Evolutionary conservation across 2,329 filamentous ascomycete species (phyloP), one percentile per base, ranked within the genome.

Genomic region (Blumeriella jaapii): DNA sequence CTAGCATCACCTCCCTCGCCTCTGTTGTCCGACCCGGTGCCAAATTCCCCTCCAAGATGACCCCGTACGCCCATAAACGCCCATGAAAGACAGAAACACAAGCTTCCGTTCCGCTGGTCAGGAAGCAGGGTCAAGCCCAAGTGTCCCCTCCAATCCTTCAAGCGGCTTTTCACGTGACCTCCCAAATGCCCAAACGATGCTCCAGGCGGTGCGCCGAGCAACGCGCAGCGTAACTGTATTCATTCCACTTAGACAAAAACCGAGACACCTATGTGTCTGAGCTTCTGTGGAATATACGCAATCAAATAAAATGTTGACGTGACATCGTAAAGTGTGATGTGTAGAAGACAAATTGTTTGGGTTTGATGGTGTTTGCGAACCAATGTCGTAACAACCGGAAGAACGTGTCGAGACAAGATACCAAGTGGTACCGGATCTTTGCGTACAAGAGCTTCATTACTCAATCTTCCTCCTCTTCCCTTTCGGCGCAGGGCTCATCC

Each of bases 401-500:
- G n/a, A n/a, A n/a, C n/a, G n/a, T 36, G 12, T 33, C 29, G 25
- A 12, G 25, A 8, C 12, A 31, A 11, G 30, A 35, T 26, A 22
- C 29, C 22, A 4, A 15, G 19, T 31, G 12, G 38, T 10, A 16
- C 13, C 17, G 27, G 15, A 18, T 5, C 23, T 32, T 20, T 31
- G 31, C 12, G 19, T 23, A 36, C 34, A 23, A 19, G n/a, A 23
- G 19, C 11, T 15, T n/a, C 10, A 39, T 33, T 61, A 67, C 49
- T 71, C 68, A 40, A 75, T 60, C 66, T 84, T 93, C 63, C 87
- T 79, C 63, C 86, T 76, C 71, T 95, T 96, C 46, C 87, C 87
- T 59, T 87, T 87, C 6, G 86, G 89, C 23, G 87, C 85, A 15
- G 87, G 83, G 47, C 86, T 82, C 63, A 96, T 83, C 46, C 78